Percentiles rank a stretch among this genome's conserved stretches.
phyloP scores from a whole-genome alignment of 1,284 basidiomycete species.

The Omphalotus olearius region DNA sequence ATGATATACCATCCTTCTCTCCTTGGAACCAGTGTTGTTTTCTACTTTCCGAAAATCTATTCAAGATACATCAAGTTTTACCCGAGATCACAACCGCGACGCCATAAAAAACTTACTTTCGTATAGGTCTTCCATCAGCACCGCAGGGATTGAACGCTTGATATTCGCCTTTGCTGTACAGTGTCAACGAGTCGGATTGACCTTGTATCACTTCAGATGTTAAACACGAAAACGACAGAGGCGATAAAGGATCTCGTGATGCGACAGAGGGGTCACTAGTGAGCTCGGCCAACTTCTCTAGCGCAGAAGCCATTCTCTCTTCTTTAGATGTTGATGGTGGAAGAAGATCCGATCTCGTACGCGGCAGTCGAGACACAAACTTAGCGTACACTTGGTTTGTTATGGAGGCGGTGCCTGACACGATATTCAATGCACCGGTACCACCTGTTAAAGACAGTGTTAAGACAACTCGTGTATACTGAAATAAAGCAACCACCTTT shows the following conservation, averaged over 20 bases:
- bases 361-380: slow-evolving; percentile 55
- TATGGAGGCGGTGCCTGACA: slow-evolving; percentile 53
- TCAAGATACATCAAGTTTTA: no score
- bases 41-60: slow-evolving; percentile 47
- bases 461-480: slow-evolving; percentile 9
- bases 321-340: slow-evolving; percentile 27
- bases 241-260: slow-evolving; percentile 49
- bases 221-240: slow-evolving; percentile 68
- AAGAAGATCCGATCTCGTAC: slow-evolving; percentile 40
- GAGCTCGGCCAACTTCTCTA: slow-evolving; percentile 48
- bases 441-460: slow-evolving; percentile 33
- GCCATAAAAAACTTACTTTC: slow-evolving; percentile 43
- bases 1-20: slow-evolving; percentile 51
- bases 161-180: slow-evolving; percentile 42
- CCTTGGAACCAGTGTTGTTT: slow-evolving; percentile 62
- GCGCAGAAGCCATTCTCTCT: slow-evolving; percentile 50
- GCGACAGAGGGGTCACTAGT: slow-evolving; percentile 43
- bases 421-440: slow-evolving; percentile 43
- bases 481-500: slow-evolving; percentile 42
- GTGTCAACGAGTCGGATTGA: slow-evolving; percentile 44
- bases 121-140: slow-evolving; percentile 51
- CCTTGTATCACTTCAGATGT: slow-evolving; percentile 43
- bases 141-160: slow-evolving; percentile 55
- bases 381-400: slow-evolving; percentile 60
- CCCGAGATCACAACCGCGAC: neutral